Conservation (phyloP, 768 basidiomycete species). For the Omphalotus guepiniiformis region DNA sequence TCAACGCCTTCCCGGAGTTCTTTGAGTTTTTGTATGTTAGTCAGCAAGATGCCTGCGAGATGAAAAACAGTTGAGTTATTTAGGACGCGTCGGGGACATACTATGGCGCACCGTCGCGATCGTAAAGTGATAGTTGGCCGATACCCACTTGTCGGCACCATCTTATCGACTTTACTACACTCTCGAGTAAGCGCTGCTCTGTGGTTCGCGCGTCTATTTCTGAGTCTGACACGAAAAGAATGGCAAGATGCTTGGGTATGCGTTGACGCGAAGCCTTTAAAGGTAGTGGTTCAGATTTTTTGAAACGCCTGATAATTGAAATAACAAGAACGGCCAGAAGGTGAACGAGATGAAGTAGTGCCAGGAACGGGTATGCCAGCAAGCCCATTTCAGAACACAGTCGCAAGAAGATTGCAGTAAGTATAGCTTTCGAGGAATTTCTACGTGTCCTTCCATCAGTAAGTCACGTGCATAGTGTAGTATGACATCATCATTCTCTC, state of each 20-base stretch:
- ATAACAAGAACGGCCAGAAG: conserved; percentile 35
- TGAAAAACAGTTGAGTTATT: background rate
- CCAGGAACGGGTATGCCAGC: conserved; percentile 44
- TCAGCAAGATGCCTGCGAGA: conserved; percentile 3
- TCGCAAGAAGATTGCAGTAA: background rate
- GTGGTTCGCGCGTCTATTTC: conserved; percentile 28
- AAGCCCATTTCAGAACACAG: conserved; percentile 15
- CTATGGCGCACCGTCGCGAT: conserved; percentile 54
- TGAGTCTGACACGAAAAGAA: conserved; percentile 52
- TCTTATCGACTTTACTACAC: conserved; percentile 43
- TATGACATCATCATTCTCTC: too few species aligned
- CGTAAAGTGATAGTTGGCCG: conserved; percentile 64
- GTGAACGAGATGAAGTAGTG: conserved; percentile 57
- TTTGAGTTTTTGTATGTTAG: conserved; percentile 36
- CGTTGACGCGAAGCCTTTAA: conserved; percentile 51
- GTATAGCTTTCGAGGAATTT: background rate
- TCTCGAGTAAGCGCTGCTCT: conserved; percentile 45
- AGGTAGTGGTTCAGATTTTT: conserved; percentile 37
- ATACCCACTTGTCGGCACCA: conserved; percentile 70
- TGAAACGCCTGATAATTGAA: conserved; percentile 36
- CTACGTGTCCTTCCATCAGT: too few species aligned
- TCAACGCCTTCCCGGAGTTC: conserved; percentile 13
- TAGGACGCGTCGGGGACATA: background rate
- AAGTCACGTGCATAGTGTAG: too few species aligned
- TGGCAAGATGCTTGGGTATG: conserved; percentile 61